Percentiles rank a stretch among this genome's conserved stretches.
These are phyloP conservation scores for Calophaca sinica DNA, from an alignment of 306 rosid species.

Conservation along the genomic window DNA sequence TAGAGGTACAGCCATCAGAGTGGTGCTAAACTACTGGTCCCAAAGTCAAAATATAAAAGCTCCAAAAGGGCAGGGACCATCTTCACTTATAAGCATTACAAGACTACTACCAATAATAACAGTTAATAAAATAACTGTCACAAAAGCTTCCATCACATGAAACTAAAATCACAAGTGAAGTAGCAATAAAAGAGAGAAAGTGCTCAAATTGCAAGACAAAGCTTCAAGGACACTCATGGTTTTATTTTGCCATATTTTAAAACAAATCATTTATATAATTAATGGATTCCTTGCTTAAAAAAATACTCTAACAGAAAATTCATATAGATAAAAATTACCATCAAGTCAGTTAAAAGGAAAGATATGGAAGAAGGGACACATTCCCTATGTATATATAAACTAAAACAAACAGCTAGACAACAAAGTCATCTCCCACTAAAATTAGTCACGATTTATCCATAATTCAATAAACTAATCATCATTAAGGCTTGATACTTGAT, in stretches of 20 bases:
- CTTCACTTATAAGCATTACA: neutral
- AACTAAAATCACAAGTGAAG: constrained; percentile 35
- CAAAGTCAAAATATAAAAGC: constrained; percentile 30
- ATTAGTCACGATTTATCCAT: too few relatives aligned
- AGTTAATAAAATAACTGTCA: constrained; percentile 8
- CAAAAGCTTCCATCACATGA: constrained; percentile 24
- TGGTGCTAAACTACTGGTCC: constrained; percentile 45
- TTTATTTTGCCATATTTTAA: constrained; percentile 35
- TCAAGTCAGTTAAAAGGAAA: constrained; percentile 8
- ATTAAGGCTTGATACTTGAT: neutral
- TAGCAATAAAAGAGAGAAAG: constrained; percentile 17
- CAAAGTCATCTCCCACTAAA: too few relatives aligned
- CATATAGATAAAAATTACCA: constrained; percentile 30
- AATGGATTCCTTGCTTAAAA: constrained; percentile 29
- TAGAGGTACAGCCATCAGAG: constrained; percentile 17
- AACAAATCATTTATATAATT: neutral
- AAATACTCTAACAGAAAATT: constrained; percentile 24
- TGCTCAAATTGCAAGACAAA: constrained; percentile 39
- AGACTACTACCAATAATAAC: constrained; percentile 23
- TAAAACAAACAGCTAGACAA: neutral
- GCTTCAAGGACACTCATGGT: constrained; percentile 21
- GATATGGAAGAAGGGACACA: neutral
- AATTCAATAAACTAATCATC: neutral
- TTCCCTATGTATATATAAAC: too few relatives aligned
- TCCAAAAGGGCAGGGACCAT: constrained; percentile 43